These are phyloP conservation scores for Triangularia setosa DNA, from an alignment of 2,329 filamentous ascomycete species.

Conservation along the genomic window DNA sequence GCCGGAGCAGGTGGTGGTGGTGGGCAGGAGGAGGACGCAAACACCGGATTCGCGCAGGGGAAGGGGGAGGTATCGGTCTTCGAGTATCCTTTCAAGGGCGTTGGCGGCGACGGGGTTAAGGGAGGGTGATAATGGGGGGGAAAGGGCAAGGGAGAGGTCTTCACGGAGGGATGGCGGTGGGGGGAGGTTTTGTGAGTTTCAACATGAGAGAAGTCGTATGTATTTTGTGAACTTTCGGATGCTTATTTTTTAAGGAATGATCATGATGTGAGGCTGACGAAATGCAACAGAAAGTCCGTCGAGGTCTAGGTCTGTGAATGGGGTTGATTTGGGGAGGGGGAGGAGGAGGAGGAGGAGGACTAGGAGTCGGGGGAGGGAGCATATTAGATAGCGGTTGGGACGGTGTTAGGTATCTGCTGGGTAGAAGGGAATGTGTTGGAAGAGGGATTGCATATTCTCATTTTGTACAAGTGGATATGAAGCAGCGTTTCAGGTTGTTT, in stretches of 20 bases:
- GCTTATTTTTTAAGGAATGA: not conserved
- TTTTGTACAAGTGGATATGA: no score
- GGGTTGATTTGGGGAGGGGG: not conserved
- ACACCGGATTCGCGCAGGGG: conserved; percentile 1
- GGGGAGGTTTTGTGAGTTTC: no score
- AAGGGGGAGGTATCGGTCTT: not conserved
- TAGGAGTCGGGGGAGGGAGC: conserved; percentile 29
- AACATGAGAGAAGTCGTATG: not conserved
- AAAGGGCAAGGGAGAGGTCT: not conserved
- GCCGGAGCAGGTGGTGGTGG: no score
- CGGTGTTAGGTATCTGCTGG: no score
- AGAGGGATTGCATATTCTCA: no score
- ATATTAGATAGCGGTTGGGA: not conserved
- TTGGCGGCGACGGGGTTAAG: not conserved
- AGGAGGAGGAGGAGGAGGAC: conserved; percentile 33
- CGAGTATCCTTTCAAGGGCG: not conserved
- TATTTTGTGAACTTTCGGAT: no score
- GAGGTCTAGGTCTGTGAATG: not conserved
- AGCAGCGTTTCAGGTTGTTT: not conserved
- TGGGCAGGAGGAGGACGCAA: not conserved
- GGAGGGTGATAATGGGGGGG: not conserved
- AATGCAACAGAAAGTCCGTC: not conserved
- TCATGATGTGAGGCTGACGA: not conserved
- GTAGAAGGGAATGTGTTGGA: not conserved
- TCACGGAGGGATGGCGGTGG: not conserved